Percentiles rank a stretch among this genome's conserved stretches.
These are phyloP conservation scores for Articulospora tetracladia DNA, from an alignment of 495 filamentous ascomycete genomes.

Conservation along the genomic window DNA sequence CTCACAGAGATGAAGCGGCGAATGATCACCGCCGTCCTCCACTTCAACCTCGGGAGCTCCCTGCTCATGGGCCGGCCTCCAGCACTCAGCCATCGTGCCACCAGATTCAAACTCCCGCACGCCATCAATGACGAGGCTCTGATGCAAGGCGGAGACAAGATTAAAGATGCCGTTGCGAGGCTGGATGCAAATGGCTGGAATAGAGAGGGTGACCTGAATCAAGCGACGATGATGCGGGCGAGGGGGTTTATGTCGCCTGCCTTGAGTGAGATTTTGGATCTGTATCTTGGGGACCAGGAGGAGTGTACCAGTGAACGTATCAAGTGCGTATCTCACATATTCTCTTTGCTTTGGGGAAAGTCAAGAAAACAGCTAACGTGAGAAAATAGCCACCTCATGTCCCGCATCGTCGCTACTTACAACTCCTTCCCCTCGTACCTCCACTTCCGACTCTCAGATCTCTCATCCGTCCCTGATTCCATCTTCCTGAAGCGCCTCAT, in stretches of 20 bases:
- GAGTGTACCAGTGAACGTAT: conserved; percentile 17
- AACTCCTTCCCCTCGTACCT: conserved; percentile 10
- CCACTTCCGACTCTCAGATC: conserved; percentile 5
- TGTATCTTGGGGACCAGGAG: conserved; percentile 18
- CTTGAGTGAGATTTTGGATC: conserved; percentile 21
- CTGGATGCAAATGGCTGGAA: conserved; percentile 24
- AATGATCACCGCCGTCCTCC: conserved; percentile 16
- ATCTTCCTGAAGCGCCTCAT: conserved; percentile 6
- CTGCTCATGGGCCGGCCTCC: conserved; percentile 23
- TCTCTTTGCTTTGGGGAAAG: too few relatives aligned
- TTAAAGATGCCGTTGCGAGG: conserved; percentile 10
- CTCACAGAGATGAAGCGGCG: conserved; percentile 17
- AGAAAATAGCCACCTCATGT: conserved; percentile 9
- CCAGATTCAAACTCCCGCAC: conserved; percentile 12
- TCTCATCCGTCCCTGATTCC: conserved; percentile 1
- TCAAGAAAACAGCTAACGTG: neutral
- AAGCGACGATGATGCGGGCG: conserved; percentile 1
- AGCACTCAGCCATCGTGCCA: conserved; percentile 15
- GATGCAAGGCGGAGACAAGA: conserved; percentile 17
- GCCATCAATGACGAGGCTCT: conserved; percentile 23
- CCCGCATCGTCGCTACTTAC: conserved; percentile 9
- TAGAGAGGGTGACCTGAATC: conserved; percentile 10
- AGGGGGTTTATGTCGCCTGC: conserved; percentile 8
- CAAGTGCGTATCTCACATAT: conserved; percentile 8
- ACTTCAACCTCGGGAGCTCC: conserved; percentile 15